Evolutionary conservation across 2,329 filamentous ascomycete genomes (phyloP).

Genomic region (Hawksworthiomyces lignivorus): DNA sequence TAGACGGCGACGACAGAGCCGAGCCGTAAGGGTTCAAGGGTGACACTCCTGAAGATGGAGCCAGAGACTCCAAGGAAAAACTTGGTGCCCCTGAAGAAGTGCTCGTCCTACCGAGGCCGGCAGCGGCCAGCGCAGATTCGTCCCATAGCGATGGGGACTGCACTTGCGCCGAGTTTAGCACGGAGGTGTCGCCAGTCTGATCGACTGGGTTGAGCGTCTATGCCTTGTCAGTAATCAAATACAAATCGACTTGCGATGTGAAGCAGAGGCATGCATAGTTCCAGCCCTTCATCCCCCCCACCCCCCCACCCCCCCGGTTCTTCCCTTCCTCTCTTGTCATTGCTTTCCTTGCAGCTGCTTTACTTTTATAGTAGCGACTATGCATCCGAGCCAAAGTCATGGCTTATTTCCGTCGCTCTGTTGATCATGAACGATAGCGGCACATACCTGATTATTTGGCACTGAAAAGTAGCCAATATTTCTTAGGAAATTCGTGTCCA

Average conservation of each 20-base stretch:
- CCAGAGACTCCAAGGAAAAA: slow-evolving; percentile 22
- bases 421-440: too few relatives aligned
- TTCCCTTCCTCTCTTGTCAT: too few relatives aligned
- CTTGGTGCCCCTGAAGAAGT: slow-evolving; percentile 16
- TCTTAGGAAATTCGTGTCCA: slow-evolving; percentile 31
- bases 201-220: slow-evolving; percentile 27
- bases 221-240: slow-evolving; percentile 18
- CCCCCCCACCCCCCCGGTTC: too few relatives aligned
- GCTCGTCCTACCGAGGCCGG: slow-evolving; percentile 15
- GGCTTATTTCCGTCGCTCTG: too few relatives aligned
- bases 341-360: too few relatives aligned
- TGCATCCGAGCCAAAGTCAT: too few relatives aligned
- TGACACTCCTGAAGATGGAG: slow-evolving; percentile 16
- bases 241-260: too few relatives aligned
- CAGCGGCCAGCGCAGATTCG: slow-evolving; percentile 17
- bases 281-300: too few relatives aligned
- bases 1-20: slow-evolving; percentile 16
- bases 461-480: slow-evolving; percentile 33
- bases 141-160: slow-evolving; percentile 26
- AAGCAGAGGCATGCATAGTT: too few relatives aligned
- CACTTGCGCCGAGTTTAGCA: slow-evolving; percentile 18
- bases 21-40: slow-evolving; percentile 18
- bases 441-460: slow-evolving; percentile 30
- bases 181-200: slow-evolving; percentile 22
- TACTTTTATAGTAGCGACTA: too few relatives aligned